phyloP scores from a whole-genome alignment of 768 basidiomycete species.

The Dioszegia crocea region DNA sequence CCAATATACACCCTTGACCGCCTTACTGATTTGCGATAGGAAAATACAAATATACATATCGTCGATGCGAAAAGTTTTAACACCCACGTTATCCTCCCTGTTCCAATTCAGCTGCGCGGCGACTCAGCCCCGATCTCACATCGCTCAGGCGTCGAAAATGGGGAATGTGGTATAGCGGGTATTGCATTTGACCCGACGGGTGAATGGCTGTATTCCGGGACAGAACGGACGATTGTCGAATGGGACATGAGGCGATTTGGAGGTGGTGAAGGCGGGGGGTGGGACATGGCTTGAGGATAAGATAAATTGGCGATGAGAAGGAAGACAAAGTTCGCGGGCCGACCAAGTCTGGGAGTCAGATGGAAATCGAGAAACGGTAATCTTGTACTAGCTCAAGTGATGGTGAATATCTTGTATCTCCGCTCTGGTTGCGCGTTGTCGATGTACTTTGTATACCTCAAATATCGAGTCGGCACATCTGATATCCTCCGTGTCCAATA shows the following conservation, averaged over 20 bases:
- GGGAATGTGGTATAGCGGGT: constrained; percentile 58
- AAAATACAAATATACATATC: constrained; percentile 74
- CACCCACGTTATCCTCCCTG: constrained; percentile 40
- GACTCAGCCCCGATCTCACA: neutral
- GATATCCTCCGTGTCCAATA: too few relatives aligned
- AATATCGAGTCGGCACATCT: too few relatives aligned
- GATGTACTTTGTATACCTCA: neutral
- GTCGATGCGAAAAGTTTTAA: constrained; percentile 84
- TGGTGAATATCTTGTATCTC: too few relatives aligned
- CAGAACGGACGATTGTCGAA: constrained; percentile 65
- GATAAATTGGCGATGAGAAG: too few relatives aligned
- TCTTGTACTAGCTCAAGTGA: too few relatives aligned
- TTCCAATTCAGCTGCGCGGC: constrained; percentile 21
- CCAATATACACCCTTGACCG: constrained; percentile 14
- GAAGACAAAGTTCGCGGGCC: too few relatives aligned
- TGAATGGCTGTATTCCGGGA: constrained; percentile 65
- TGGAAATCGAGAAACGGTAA: too few relatives aligned
- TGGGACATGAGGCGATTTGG: constrained; percentile 59
- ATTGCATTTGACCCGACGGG: constrained; percentile 70
- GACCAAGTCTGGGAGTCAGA: too few relatives aligned
- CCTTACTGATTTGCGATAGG: constrained; percentile 54
- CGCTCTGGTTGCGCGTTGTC: too few relatives aligned
- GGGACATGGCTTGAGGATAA: constrained; percentile 40
- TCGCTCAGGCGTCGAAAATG: constrained; percentile 28
- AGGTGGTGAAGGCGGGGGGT: constrained; percentile 25